Percentiles rank a stretch among this genome's conserved stretches.
These are phyloP conservation scores for Tricladium varicosporioides DNA, from an alignment of 2,329 filamentous ascomycete species.

Conservation along the genomic window DNA sequence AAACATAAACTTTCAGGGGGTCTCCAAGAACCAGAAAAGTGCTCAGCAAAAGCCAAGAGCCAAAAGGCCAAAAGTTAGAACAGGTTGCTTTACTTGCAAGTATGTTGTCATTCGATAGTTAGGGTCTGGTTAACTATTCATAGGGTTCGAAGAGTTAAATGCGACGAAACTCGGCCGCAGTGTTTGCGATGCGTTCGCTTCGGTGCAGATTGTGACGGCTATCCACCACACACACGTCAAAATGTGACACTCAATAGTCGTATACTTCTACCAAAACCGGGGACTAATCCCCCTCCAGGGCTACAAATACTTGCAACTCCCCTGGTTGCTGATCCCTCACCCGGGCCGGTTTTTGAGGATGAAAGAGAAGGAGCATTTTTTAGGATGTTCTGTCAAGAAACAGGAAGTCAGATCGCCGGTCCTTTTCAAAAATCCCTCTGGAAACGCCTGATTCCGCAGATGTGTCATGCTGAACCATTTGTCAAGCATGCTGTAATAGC, in stretches of 20 bases:
- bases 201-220: conserved; percentile 21
- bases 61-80: conserved; percentile 4
- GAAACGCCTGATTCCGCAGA: conserved; percentile 21
- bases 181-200: conserved; percentile 21
- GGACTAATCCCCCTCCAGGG: neutral
- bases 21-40: neutral
- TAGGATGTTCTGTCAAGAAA: conserved; percentile 19
- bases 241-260: neutral
- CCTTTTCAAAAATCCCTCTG: conserved; percentile 17
- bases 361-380: conserved; percentile 17
- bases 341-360: conserved; percentile 11
- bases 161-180: conserved; percentile 21
- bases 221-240: conserved; percentile 3
- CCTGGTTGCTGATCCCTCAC: neutral
- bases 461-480: conserved; percentile 17
- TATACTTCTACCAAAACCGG: neutral
- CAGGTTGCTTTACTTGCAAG: conserved; percentile 9
- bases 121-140: neutral
- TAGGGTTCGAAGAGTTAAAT: conserved; percentile 44
- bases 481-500: conserved; percentile 21
- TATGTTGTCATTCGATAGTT: neutral
- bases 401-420: conserved; percentile 15
- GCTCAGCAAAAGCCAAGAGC: neutral
- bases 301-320: neutral
- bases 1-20: neutral